phyloP scores from a whole-genome alignment of 139 green algal genomes.

The Picochlorum sp. region DNA sequence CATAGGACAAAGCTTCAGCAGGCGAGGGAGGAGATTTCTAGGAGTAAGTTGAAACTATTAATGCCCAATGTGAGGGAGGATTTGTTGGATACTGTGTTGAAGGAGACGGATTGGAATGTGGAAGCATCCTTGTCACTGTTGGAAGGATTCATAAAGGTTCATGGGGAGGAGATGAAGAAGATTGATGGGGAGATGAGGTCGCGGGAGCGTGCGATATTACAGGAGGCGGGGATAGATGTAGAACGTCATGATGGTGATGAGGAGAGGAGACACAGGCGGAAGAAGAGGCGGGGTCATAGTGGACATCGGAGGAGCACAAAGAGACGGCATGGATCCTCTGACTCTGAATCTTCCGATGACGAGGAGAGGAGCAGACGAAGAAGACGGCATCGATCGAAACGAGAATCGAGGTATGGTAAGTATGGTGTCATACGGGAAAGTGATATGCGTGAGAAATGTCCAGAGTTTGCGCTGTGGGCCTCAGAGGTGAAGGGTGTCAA shows the following conservation, averaged over 20 bases:
- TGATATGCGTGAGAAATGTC: constrained; percentile 49
- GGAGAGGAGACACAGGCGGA: too few species aligned
- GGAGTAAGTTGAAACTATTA: constrained; percentile 47
- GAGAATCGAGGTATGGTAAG: constrained; percentile 51
- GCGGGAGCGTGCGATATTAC: too few species aligned
- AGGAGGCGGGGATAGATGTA: too few species aligned
- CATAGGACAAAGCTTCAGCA: constrained; percentile 62
- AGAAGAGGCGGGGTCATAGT: background rate
- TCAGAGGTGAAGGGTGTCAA: constrained; percentile 52
- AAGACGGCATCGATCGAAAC: background rate
- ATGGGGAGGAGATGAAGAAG: too few species aligned
- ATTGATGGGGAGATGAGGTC: too few species aligned
- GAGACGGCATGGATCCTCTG: background rate
- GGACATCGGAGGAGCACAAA: background rate
- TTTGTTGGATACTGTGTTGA: background rate
- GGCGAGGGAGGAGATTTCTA: constrained; percentile 57
- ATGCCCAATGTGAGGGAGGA: constrained; percentile 53
- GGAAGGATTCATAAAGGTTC: too few species aligned
- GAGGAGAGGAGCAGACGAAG: background rate
- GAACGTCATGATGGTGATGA: too few species aligned
- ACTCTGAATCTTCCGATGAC: background rate
- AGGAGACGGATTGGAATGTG: background rate
- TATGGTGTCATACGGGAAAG: constrained; percentile 71
- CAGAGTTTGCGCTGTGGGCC: constrained; percentile 79
- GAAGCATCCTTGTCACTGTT: too few species aligned